These are phyloP conservation scores for Epichloe gansuensis DNA, from an alignment of 2,329 filamentous ascomycete genomes.

Conservation along the genomic window DNA sequence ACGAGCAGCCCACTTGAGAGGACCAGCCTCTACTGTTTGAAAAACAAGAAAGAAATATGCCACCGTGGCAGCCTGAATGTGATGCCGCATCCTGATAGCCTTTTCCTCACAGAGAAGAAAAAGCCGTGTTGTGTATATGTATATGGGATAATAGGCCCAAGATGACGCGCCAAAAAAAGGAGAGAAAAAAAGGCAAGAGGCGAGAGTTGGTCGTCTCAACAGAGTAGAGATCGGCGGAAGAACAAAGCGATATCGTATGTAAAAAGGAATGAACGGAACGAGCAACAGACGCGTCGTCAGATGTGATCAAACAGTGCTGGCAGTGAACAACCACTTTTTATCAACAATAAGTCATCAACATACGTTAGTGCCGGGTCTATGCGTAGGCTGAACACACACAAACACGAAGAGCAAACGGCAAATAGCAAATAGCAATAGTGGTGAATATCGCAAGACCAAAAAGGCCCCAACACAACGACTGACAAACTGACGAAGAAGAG, in stretches of 20 bases:
- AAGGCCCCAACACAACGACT: not conserved
- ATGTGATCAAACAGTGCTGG: not conserved
- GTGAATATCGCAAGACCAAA: not conserved
- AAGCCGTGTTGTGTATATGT: not conserved
- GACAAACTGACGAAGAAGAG: constrained; percentile 1
- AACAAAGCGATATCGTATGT: not conserved
- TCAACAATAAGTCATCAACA: not conserved
- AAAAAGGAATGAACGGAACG: not conserved
- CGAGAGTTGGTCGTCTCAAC: not conserved
- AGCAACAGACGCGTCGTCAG: not conserved
- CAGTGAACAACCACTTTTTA: not conserved
- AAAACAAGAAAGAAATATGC: constrained; percentile 17
- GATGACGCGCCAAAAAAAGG: not conserved
- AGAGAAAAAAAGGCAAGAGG: not conserved
- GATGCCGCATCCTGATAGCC: constrained; percentile 1
- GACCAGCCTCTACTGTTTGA: constrained; percentile 22
- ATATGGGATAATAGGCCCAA: not conserved
- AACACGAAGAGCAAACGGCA: not conserved
- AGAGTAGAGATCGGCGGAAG: not conserved
- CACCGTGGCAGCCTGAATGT: constrained; percentile 10
- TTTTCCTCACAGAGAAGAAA: not conserved
- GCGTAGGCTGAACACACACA: not conserved
- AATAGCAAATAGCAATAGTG: not conserved
- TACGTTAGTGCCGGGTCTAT: not conserved
- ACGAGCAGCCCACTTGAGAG: constrained; percentile 20